Evolutionary conservation across 1,284 basidiomycete species (phyloP).

Genomic region (Inonotus obliquus): DNA sequence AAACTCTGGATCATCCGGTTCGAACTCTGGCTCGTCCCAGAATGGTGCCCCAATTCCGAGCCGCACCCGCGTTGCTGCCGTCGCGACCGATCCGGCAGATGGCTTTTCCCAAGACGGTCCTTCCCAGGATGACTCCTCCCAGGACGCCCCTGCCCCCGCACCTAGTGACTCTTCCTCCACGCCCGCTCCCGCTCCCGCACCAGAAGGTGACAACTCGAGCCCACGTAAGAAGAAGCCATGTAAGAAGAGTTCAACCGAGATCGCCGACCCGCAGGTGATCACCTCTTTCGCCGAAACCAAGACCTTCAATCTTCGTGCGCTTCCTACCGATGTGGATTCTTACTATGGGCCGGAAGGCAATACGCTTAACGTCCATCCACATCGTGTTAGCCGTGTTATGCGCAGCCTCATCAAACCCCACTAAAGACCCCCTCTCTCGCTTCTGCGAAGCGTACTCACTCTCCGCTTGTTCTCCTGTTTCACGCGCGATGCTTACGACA

Average conservation of each 20-base stretch:
- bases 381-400: constrained; percentile 17
- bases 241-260: background rate
- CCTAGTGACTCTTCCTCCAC: no score
- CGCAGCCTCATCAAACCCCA: constrained; percentile 2
- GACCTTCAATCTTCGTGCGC: background rate
- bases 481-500: constrained; percentile 2
- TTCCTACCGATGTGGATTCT: background rate
- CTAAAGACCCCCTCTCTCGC: background rate
- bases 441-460: background rate
- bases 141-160: no score
- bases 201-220: background rate
- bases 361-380: constrained; percentile 1
- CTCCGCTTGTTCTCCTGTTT: background rate
- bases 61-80: background rate
- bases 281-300: constrained; percentile 3
- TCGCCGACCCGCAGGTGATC: background rate
- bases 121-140: no score
- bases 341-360: background rate
- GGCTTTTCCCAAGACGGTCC: background rate
- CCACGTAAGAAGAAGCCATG: background rate
- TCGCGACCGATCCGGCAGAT: background rate
- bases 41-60: background rate
- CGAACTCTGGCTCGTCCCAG: no score
- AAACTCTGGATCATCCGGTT: background rate
- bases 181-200: background rate